Conservation (phyloP, 345 rosid species). For the Eucalyptus paniculata region DNA sequence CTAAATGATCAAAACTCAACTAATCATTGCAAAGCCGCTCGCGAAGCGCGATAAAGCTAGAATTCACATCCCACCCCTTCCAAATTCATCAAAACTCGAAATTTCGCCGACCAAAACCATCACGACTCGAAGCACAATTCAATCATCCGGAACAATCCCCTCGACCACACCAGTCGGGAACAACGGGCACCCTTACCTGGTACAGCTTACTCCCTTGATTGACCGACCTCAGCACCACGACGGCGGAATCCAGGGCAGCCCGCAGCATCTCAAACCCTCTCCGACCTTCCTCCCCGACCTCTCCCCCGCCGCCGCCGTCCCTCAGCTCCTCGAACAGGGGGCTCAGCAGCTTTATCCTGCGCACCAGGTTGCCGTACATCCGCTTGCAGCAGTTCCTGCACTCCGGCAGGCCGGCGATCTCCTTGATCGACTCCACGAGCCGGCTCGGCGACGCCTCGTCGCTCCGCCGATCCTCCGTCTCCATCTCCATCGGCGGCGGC, state of each 20-base stretch:
- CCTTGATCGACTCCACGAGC: constrained; percentile 48
- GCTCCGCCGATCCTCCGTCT: not conserved
- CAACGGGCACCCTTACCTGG: constrained; percentile 30
- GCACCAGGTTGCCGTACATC: constrained; percentile 71
- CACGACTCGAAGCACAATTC: not conserved
- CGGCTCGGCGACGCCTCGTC: constrained; percentile 25
- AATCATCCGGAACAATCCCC: not conserved
- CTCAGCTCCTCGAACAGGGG: constrained; percentile 90
- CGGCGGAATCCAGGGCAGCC: constrained; percentile 50
- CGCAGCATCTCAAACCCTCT: constrained; percentile 39
- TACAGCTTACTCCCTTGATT: constrained; percentile 71
- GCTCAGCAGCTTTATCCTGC: constrained; percentile 86
- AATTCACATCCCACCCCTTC: not conserved
- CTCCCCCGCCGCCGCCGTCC: constrained; percentile 13
- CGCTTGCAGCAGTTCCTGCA: constrained; percentile 41
- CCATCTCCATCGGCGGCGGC: not conserved
- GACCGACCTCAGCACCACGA: constrained; percentile 44
- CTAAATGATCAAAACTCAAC: not conserved
- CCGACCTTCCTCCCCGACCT: constrained; percentile 23
- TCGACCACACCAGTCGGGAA: not conserved
- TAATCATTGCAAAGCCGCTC: not conserved
- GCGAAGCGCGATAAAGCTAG: not conserved
- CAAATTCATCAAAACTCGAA: not conserved
- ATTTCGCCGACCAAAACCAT: not conserved
- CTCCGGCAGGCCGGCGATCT: constrained; percentile 53